Percentiles rank a stretch among this genome's conserved stretches.
Conservation (phyloP, 1,284 basidiomycete species). For the Irpex lacteus region DNA sequence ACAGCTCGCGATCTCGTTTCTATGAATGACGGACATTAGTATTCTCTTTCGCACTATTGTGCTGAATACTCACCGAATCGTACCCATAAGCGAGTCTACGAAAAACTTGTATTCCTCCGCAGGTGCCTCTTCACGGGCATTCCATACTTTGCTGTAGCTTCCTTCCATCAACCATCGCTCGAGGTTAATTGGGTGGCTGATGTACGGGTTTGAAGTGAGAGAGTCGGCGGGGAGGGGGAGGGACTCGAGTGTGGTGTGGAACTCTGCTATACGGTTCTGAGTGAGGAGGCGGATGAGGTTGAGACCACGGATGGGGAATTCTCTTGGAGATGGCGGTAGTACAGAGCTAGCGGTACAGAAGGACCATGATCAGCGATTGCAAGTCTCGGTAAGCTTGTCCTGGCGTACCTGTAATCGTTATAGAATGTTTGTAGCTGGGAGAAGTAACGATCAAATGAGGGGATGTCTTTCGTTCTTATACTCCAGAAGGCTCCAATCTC, state of each 20-base stretch:
- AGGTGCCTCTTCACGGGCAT: constrained; percentile 85
- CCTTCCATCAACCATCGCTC: constrained; percentile 99
- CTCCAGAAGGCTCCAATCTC: constrained; percentile 96
- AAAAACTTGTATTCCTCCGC: constrained; percentile 90
- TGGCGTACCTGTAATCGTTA: constrained; percentile 74
- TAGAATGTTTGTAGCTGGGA: constrained; percentile 93
- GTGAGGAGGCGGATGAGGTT: constrained; percentile 93
- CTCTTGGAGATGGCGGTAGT: constrained; percentile 81
- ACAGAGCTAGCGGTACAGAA: constrained; percentile 44
- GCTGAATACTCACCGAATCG: constrained; percentile 71
- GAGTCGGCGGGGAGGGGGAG: constrained; percentile 75
- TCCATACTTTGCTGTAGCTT: constrained; percentile 97
- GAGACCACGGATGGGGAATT: constrained; percentile 88
- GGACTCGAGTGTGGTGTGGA: constrained; percentile 99
- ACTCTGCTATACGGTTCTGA: constrained; percentile 95
- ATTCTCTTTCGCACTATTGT: no score
- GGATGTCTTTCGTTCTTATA: constrained; percentile 83
- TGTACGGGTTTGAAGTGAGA: constrained; percentile 74
- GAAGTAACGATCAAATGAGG: constrained; percentile 94
- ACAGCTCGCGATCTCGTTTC: constrained; percentile 92
- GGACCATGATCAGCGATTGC: neutral
- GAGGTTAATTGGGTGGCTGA: constrained; percentile 84
- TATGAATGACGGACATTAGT: constrained; percentile 26
- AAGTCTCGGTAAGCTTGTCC: neutral
- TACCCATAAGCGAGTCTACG: constrained; percentile 89